These are phyloP conservation scores for Pharnaceum exiguum DNA, from an alignment of 148 eudicot genomes.

Conservation along the genomic window DNA sequence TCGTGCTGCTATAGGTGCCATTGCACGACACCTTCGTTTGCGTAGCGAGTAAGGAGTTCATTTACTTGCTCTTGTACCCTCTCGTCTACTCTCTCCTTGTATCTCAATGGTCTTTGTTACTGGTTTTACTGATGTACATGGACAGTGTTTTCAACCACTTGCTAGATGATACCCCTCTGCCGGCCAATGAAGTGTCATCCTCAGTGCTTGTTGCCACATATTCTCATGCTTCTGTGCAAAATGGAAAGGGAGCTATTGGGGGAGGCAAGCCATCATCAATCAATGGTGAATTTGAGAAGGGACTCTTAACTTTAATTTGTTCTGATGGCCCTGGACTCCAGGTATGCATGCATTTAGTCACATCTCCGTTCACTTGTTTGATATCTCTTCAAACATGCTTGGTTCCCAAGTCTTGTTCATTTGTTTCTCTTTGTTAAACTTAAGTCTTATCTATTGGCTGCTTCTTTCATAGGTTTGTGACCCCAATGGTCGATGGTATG, in stretches of 20 bases:
- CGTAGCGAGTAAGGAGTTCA: slow-evolving; percentile 69
- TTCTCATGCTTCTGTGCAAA: slow-evolving; percentile 45
- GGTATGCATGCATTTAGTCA: slow-evolving; percentile 40
- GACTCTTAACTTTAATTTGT: slow-evolving; percentile 61
- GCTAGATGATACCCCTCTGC: slow-evolving; percentile 83
- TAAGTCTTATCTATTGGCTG: slow-evolving; percentile 17
- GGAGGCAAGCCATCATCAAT: slow-evolving; percentile 51
- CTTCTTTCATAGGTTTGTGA: slow-evolving; percentile 66
- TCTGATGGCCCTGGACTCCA: slow-evolving; percentile 83
- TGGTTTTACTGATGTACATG: slow-evolving; percentile 5
- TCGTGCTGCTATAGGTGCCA: slow-evolving; percentile 72
- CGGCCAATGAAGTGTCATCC: slow-evolving; percentile 70
- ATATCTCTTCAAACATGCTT: not conserved
- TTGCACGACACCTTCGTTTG: slow-evolving; percentile 83
- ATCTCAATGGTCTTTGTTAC: not conserved
- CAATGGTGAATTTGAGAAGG: slow-evolving; percentile 71
- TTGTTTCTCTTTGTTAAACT: not conserved
- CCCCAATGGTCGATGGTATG: slow-evolving; percentile 88
- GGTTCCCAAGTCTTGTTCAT: not conserved
- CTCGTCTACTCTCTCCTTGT: not conserved
- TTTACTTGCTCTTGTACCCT: not conserved
- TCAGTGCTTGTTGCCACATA: slow-evolving; percentile 78
- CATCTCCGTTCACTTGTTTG: not conserved
- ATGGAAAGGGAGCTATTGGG: slow-evolving; percentile 54
- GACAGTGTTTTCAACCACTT: slow-evolving; percentile 77